phyloP scores from a whole-genome alignment of 106 monocot species.

The Chionographis japonica region DNA sequence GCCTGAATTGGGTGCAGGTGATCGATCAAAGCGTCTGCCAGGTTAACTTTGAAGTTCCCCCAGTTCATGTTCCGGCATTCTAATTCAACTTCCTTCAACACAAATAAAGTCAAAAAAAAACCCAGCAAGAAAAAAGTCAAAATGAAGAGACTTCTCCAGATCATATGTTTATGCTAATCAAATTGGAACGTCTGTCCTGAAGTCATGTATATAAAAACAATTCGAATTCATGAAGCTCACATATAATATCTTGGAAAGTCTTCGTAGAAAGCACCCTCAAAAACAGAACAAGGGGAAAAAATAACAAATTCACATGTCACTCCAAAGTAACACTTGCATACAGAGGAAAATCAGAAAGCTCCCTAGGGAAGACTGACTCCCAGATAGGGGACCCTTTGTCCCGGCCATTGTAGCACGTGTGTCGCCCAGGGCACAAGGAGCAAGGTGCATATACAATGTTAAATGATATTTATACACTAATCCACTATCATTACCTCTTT shows the following conservation, averaged over 20 bases:
- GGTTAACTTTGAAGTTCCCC: constrained; percentile 77
- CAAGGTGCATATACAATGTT: no score
- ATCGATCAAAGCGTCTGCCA: constrained; percentile 77
- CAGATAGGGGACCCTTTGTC: no score
- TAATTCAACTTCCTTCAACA: constrained; percentile 66
- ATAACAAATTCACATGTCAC: not conserved
- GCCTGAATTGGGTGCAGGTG: constrained; percentile 91
- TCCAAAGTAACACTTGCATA: no score
- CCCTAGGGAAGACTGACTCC: no score
- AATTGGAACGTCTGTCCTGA: not conserved
- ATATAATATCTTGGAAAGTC: no score
- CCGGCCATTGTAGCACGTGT: no score
- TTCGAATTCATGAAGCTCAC: no score
- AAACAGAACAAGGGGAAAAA: not conserved
- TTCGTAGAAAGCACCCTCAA: no score
- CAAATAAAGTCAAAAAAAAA: not conserved
- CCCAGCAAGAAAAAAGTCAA: not conserved
- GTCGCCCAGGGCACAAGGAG: no score
- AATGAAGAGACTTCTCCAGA: not conserved
- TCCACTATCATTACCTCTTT: constrained; percentile 52
- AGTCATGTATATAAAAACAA: not conserved
- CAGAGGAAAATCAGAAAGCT: no score
- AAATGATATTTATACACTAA: not conserved
- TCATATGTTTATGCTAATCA: no score
- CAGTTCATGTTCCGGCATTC: constrained; percentile 89